phyloP scores from a whole-genome alignment of 352 stramenopile species.

The Pythium phragmitis region DNA sequence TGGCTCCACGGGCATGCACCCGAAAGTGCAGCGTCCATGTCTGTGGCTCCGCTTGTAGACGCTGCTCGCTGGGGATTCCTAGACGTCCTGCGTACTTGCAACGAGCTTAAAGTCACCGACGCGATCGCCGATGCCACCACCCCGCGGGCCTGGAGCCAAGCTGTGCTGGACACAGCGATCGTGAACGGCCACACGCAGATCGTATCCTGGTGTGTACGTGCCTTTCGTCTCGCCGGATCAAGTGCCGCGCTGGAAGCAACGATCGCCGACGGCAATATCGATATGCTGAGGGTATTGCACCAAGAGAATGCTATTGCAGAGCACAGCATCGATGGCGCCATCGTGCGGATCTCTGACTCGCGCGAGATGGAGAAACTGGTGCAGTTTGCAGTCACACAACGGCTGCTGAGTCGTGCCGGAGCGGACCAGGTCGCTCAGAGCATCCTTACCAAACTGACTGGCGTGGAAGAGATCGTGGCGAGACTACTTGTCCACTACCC shows the following conservation, averaged over 20 bases:
- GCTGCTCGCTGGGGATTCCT: conserved; percentile 5
- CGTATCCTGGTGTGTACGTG: not conserved
- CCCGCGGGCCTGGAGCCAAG: not conserved
- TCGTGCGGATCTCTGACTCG: not conserved
- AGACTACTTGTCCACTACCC: not conserved
- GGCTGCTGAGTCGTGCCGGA: not conserved
- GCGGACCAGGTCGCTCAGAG: not conserved
- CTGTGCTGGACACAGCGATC: not conserved
- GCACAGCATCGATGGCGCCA: not conserved
- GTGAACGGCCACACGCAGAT: not conserved
- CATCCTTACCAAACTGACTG: not conserved
- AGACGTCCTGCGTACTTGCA: not conserved
- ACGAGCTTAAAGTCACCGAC: not conserved
- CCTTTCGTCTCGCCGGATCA: not conserved
- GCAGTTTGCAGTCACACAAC: not conserved
- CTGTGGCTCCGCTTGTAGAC: not conserved
- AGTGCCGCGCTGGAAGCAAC: not conserved
- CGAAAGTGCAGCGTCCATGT: conserved; percentile 8
- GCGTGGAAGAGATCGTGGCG: not conserved
- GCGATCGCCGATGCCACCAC: not conserved
- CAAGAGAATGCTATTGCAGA: not conserved
- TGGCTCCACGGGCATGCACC: conserved; percentile 6
- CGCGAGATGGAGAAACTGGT: not conserved
- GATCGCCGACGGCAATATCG: not conserved
- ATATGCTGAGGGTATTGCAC: conserved; percentile 1